Evolutionary conservation across 2,329 filamentous ascomycete genomes (phyloP).

Genomic region (Immersiporthe knoxdaviesiana): DNA sequence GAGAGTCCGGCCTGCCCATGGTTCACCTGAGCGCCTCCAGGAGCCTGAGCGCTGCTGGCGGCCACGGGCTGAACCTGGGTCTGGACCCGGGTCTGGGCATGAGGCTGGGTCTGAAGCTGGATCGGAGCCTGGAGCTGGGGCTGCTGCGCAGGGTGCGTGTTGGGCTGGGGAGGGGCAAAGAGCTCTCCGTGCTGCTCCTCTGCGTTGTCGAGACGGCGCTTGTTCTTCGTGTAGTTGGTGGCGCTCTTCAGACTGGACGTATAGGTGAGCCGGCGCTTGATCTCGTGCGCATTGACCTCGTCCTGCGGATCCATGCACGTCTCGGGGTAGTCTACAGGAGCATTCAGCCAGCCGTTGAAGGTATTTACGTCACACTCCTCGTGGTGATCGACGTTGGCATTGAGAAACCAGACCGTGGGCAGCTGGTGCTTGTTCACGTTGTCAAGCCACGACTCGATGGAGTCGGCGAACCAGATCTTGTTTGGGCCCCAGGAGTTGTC

Average conservation of each 20-base stretch:
- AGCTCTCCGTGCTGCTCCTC: not conserved
- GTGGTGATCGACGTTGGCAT: not conserved
- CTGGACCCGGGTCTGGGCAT: too few species aligned
- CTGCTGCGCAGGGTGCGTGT: not conserved
- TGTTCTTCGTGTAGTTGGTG: conserved; percentile 13
- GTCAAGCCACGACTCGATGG: conserved; percentile 17
- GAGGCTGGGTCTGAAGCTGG: not conserved
- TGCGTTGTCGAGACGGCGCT: conserved; percentile 7
- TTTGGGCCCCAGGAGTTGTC: not conserved
- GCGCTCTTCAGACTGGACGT: conserved; percentile 11
- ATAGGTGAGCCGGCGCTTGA: conserved; percentile 5
- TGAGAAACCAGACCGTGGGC: not conserved
- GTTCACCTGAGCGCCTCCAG: not conserved
- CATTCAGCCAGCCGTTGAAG: conserved; percentile 18
- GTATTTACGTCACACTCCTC: conserved; percentile 27
- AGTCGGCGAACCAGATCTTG: conserved; percentile 3
- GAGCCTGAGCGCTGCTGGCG: not conserved
- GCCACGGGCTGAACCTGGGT: not conserved
- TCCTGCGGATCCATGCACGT: conserved; percentile 20
- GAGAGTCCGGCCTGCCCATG: not conserved
- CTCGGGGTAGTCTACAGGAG: conserved; percentile 25
- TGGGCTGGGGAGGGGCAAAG: not conserved
- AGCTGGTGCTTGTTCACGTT: not conserved
- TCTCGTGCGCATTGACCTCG: not conserved
- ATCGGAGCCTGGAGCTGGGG: not conserved